Base-by-base conservation (phyloP, 352 stramenopile genomes). In the Aphanomyces astaci region DNA sequence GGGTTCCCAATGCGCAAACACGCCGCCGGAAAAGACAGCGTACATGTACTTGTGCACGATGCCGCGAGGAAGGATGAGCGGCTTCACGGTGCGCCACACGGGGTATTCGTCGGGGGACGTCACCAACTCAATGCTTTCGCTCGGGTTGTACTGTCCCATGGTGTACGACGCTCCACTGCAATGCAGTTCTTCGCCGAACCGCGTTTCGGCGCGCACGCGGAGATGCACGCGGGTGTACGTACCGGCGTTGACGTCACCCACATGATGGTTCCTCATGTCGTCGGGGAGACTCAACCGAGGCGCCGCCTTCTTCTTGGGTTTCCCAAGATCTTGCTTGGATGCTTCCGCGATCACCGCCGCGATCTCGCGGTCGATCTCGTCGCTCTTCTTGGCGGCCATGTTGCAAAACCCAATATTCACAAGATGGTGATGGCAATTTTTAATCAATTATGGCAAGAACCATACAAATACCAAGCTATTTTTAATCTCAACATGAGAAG, bases 61-160 rank as follows among this genome's bases (percentile, higher is more conserved):
- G 17, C 88, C 86, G 15, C 84, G 73, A 24, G 88, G 88, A 56
- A 98, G 74, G 11, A 98, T 92, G 63, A 98, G 84, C 48, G 96
- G 96, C 72, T 96, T 91, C 30, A 81, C 74, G 0, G 96, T 98
- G 25, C 80, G 94, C 96, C 96, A 99, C 53, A 97, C 83, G 9
- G 96, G 96, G 77, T 99, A 98, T 3, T 88, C 80, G n/a, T 97
- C 91, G 0, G 96, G 96, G 28, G 90, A 98, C 1, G 96, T 99
- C 25, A 97, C 89, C 65, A 99, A 88, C 69, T 96, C 94, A 66
- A 98, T 91, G 45, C 81, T 89, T 60, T 93, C 83, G 70, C 79
- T 93, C 68, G 84, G 84, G 65, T 94, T 94, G 74, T 91, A 94
- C 75, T 94, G 83, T 17, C 86, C 86, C 86, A 94, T 94, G 15